Evolutionary conservation across 2,329 filamentous ascomycete genomes (phyloP).

Genomic region (Paraphoma chrysanthemicola): DNA sequence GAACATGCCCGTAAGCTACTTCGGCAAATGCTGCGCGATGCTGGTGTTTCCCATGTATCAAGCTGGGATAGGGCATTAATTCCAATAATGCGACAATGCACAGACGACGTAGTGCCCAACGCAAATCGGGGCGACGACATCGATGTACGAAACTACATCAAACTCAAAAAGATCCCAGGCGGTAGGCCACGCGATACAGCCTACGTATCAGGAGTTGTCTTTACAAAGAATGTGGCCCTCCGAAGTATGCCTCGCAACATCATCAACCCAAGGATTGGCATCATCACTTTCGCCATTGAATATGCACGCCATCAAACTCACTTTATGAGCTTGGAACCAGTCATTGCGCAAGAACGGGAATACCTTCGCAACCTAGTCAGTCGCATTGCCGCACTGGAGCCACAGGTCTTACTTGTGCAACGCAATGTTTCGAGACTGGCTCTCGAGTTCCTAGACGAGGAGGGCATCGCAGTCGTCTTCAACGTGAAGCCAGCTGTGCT

Average conservation of each 20-base stretch:
- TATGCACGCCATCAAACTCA: constrained; percentile 92
- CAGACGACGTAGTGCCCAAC: constrained; percentile 93
- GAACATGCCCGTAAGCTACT: constrained; percentile 87
- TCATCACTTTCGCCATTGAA: constrained; percentile 94
- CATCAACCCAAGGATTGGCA: constrained; percentile 81
- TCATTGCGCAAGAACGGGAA: constrained; percentile 95
- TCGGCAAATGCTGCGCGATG: constrained; percentile 81
- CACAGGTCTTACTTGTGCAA: constrained; percentile 88
- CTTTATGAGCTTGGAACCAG: constrained; percentile 97
- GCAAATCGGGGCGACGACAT: constrained; percentile 91
- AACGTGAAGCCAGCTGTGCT: constrained; percentile 97
- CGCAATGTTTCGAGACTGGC: constrained; percentile 92
- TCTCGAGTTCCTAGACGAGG: constrained; percentile 84
- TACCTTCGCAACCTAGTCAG: constrained; percentile 91
- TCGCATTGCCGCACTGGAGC: constrained; percentile 83
- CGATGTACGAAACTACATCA: constrained; percentile 96
- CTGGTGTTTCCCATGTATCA: constrained; percentile 71
- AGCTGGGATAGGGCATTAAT: constrained; percentile 91
- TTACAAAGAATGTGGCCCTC: constrained; percentile 93
- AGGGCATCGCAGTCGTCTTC: constrained; percentile 90
- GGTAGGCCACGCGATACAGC: constrained; percentile 88
- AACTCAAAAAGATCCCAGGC: constrained; percentile 94
- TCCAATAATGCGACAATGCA: constrained; percentile 87
- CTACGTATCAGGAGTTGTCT: constrained; percentile 97
- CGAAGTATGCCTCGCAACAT: constrained; percentile 96